phyloP scores from a whole-genome alignment of 768 basidiomycete genomes.

The Boletus eberwhitei region DNA sequence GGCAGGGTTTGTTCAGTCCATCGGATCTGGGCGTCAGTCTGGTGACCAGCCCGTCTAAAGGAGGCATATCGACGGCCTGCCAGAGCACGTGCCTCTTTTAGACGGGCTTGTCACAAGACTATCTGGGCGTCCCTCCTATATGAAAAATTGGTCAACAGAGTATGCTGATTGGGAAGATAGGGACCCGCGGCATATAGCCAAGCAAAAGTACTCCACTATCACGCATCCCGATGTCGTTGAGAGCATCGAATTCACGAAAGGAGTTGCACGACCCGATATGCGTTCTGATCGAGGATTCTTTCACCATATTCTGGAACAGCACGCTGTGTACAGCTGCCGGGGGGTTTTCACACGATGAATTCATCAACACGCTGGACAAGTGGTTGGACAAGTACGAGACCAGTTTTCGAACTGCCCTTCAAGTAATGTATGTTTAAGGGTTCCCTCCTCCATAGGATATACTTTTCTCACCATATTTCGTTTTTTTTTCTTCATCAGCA shows the following conservation, averaged over 20 bases:
- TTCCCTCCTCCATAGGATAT: no score
- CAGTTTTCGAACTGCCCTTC: conserved; percentile 2
- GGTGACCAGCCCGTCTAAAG: no score
- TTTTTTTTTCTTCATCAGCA: neutral
- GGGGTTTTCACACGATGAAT: neutral
- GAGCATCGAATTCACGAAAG: neutral
- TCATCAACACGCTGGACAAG: neutral
- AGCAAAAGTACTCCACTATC: neutral
- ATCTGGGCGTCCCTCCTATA: neutral
- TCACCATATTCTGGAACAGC: neutral
- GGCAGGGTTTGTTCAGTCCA: neutral
- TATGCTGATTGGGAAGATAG: neutral
- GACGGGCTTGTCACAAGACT: no score
- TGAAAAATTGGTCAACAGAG: conserved; percentile 1
- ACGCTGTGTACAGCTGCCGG: neutral
- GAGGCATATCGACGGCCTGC: no score
- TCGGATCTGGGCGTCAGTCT: conserved; percentile 1
- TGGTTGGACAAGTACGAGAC: neutral
- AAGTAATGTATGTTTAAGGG: neutral
- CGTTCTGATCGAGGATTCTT: neutral
- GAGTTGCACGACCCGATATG: neutral
- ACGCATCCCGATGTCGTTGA: neutral
- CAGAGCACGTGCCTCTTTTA: no score
- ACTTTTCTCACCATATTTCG: no score
- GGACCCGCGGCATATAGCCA: neutral